Base-by-base conservation (phyloP, 2,329 filamentous ascomycete genomes). In the Xylariaceae sp. region DNA sequence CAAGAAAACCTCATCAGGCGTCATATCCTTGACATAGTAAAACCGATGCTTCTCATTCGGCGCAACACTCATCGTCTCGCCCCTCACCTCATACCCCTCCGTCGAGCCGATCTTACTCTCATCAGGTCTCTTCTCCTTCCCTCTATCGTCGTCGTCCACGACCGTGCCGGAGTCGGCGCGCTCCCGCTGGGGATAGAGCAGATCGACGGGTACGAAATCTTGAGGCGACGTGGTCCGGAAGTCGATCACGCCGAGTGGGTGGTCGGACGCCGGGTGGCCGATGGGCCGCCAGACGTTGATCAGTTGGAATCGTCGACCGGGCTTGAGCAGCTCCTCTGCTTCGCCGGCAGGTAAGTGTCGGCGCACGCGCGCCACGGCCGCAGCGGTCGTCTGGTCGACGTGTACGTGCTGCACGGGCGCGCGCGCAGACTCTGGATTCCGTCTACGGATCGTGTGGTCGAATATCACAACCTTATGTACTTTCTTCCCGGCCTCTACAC, bases 231-330 rank as follows among this genome's bases (percentile, higher is more conserved):
- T 85, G 1, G 73, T 76, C 19, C 81, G 76, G 77, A 81, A 64
- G 46, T 87, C 83, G 9, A 86, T 71, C 1, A 87, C 77, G 0
- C 81, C 83, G 3, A 88, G 71, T 14, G 85, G 85, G 42, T 58
- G 52, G 59, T 87, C 83, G 0, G 73, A 73, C 3, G 83, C 82
- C 0, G 80, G 68, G 60, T 85, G 75, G 30, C 76, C 74, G 56
- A 87, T 85, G 0, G 85, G 84, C 35, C 85, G 75, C 85, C 85
- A 87, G 14, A 87, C 83, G 54, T 88, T 87, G 64, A 87, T 81
- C 59, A 87, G 80, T 61, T 86, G 82, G 60, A 80, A 85, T 5
- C 85, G 74, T 7, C 32, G 40, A 17, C 42, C 42, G n/a, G 75
- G 74, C 48, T 74, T 72, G 2, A 86, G 57, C 10, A 86, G 67